Evolutionary conservation across 164 flowering plant species (phyloP).

Genomic region (Nelumbo lutea): DNA sequence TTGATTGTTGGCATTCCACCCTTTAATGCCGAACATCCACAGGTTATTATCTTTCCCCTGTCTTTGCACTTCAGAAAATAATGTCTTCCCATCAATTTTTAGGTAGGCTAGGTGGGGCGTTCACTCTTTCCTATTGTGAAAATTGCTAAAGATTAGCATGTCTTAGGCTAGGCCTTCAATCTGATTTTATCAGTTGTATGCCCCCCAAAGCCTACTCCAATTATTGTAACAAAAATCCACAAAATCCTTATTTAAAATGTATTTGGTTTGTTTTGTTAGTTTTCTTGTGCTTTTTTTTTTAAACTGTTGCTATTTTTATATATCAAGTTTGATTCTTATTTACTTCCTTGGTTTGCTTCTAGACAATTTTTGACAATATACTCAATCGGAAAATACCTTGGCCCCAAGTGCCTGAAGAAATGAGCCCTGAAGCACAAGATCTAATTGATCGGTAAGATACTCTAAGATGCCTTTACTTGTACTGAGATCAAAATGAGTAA

Average conservation of each 20-base stretch:
- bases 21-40: slow-evolving; percentile 98
- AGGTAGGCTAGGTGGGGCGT: too few relatives aligned
- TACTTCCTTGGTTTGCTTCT: slow-evolving; percentile 9
- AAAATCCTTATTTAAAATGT: too few relatives aligned
- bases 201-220: too few relatives aligned
- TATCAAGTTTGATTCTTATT: neutral
- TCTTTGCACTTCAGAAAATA: too few relatives aligned
- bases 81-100: too few relatives aligned
- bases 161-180: too few relatives aligned
- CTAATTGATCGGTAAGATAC: slow-evolving; percentile 75
- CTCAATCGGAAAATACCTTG: slow-evolving; percentile 96
- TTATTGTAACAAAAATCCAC: too few relatives aligned
- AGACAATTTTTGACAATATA: slow-evolving; percentile 95
- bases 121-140: too few relatives aligned
- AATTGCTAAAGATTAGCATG: too few relatives aligned
- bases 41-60: slow-evolving; percentile 39
- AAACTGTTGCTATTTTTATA: neutral
- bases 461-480: slow-evolving; percentile 2
- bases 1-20: slow-evolving; percentile 97
- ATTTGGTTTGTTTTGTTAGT: neutral
- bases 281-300: too few relatives aligned
- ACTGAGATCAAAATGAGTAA: neutral
- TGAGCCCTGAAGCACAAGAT: slow-evolving; percentile 87
- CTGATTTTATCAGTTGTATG: too few relatives aligned
- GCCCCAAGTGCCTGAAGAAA: slow-evolving; percentile 90